Conservation (phyloP, 1,284 basidiomycete species). For the Golubevia pallescens region DNA sequence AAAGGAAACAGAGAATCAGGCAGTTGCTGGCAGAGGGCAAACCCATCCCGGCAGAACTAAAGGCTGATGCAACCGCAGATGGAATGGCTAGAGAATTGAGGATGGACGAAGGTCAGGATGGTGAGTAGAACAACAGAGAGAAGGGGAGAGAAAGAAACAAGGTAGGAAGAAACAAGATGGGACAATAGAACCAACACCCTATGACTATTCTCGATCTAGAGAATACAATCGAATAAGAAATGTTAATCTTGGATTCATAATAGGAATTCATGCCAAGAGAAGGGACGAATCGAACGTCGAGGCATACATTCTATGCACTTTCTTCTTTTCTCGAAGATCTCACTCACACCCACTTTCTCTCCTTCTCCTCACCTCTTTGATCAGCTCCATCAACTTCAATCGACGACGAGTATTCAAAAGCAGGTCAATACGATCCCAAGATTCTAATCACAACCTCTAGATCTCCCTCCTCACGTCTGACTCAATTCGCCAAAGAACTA, state of each 20-base stretch:
- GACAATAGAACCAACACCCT: no score
- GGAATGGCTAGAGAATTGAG: constrained; percentile 32
- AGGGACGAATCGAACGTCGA: no score
- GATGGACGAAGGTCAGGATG: constrained; percentile 50
- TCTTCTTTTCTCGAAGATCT: background rate
- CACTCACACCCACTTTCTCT: background rate
- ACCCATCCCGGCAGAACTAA: constrained; percentile 46
- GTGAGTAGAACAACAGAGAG: background rate
- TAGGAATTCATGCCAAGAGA: constrained; percentile 9
- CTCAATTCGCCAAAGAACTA: constrained; percentile 62
- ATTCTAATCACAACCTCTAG: constrained; percentile 55
- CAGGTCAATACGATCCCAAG: constrained; percentile 56
- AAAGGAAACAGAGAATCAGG: constrained; percentile 54
- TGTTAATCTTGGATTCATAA: no score
- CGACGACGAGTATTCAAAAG: constrained; percentile 57
- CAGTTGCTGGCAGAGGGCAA: constrained; percentile 58
- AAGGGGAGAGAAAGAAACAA: background rate
- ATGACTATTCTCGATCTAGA: no score
- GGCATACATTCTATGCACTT: background rate
- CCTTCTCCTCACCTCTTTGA: background rate
- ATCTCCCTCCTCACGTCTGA: constrained; percentile 51
- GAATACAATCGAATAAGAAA: no score
- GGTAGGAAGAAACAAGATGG: no score
- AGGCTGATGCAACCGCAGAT: constrained; percentile 25
- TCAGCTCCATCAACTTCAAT: constrained; percentile 31